These are phyloP conservation scores for Primulina tabacum DNA, from an alignment of 257 asterid species.

Conservation along the genomic window DNA sequence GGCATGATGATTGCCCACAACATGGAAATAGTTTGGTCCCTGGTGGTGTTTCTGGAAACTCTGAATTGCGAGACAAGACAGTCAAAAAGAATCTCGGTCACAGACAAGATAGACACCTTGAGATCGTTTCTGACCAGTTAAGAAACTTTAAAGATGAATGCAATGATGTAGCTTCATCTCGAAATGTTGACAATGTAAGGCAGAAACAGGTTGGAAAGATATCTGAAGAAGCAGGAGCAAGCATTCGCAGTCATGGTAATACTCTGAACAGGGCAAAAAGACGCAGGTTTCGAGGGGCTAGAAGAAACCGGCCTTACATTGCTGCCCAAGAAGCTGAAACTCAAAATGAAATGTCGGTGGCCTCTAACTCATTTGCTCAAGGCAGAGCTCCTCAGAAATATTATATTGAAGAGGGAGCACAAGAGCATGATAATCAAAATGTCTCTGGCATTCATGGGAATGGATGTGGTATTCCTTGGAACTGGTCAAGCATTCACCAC, in stretches of 20 bases:
- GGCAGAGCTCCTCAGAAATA: slow-evolving; percentile 38
- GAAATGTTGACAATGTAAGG: slow-evolving; percentile 36
- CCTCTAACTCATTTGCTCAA: slow-evolving; percentile 72
- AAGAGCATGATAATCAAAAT: slow-evolving; percentile 41
- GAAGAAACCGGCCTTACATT: slow-evolving; percentile 55
- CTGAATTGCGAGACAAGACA: slow-evolving; percentile 39
- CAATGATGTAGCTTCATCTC: slow-evolving; percentile 61
- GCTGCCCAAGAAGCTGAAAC: slow-evolving; percentile 46
- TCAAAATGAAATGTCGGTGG: slow-evolving; percentile 79
- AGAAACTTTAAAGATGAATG: slow-evolving; percentile 47
- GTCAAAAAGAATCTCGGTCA: slow-evolving; percentile 30
- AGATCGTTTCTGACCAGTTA: slow-evolving; percentile 61
- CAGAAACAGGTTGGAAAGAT: slow-evolving; percentile 28
- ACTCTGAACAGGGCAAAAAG: slow-evolving; percentile 53
- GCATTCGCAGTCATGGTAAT: slow-evolving; percentile 34
- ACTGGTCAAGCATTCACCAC: slow-evolving; percentile 89
- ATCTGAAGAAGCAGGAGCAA: slow-evolving; percentile 37
- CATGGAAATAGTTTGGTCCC: slow-evolving; percentile 30
- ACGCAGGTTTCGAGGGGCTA: slow-evolving; percentile 73
- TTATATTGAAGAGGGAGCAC: slow-evolving; percentile 41
- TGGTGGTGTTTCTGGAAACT: slow-evolving; percentile 39
- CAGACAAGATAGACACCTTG: slow-evolving; percentile 39
- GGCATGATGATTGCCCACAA: slow-evolving; percentile 27
- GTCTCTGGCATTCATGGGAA: slow-evolving; percentile 49
- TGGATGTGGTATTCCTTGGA: slow-evolving; percentile 94